Base-by-base conservation (phyloP, 2,329 filamentous ascomycete genomes). In the Lachnellula hyalina region DNA sequence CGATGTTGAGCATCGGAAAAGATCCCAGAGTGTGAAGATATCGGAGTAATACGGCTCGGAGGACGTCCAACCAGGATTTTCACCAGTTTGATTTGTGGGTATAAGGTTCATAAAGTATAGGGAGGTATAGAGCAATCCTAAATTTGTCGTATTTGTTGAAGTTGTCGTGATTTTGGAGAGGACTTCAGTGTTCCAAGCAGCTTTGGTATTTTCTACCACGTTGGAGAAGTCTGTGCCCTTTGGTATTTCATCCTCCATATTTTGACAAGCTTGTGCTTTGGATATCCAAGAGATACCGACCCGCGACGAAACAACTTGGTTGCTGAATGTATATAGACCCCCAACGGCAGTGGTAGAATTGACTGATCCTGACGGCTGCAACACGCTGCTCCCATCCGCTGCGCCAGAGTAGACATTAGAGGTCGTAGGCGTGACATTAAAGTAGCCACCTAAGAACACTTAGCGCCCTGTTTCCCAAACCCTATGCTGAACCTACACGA, bases 21-120 rank as follows among this genome's bases (percentile, higher is more conserved):
- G 47, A 55, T 82, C 79, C 86, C 86, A 89, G 21, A 86, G 77
- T 0, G 86, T 89, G 64, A 87, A 88, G 15, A 85, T 81, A 55
- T 89, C 86, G 55, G 87, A 82, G 63, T 86, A 89, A 63, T 87
- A 88, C 1, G 86, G 85, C 67, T 89, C 86, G 0, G 66, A 62
- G 1, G 82, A 84, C 1, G 72, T 66, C 85, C 86, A 89, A 0
- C 76, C 69, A 0, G 85, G 85, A 56, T 89, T 90, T 65, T 89
- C 86, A 0, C 84, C 85, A 0, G 85, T 88, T 58, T 84, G 81
- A 65, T 89, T 87, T 0, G 84, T 85, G 0, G 86, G 63, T 2
- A 65, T 44, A 12, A 65, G 51, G 40, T 59, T 61, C 63, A 65
- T 63, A 44, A 59, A 85, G 65, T 89, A 89, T 23, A 90, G 67